A percentile compares a stretch with the other conserved stretches of the same genome.
Evolutionary conservation across 1,139 yeast species (phyloP).

Genomic region (Sugiyamaella japonica): DNA sequence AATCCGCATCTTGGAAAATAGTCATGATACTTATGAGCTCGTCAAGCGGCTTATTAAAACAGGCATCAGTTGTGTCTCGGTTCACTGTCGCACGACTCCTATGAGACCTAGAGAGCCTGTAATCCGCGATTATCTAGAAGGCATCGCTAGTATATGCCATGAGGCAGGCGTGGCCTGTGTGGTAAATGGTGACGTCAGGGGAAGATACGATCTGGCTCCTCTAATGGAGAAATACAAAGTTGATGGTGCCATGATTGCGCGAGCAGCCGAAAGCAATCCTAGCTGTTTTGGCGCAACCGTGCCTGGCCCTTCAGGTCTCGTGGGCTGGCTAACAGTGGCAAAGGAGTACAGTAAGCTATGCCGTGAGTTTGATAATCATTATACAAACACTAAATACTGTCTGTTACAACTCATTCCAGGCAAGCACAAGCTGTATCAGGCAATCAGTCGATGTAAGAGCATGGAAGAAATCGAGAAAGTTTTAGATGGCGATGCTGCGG

Average conservation of each 20-base stretch:
- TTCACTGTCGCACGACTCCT: conserved; percentile 84
- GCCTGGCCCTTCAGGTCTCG: conserved; percentile 38
- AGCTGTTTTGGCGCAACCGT: conserved; percentile 55
- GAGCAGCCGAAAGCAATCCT: conserved; percentile 84
- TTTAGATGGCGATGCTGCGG: background rate
- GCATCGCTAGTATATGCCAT: conserved; percentile 62
- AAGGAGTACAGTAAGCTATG: conserved; percentile 61
- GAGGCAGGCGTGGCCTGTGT: conserved; percentile 67
- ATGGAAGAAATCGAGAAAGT: conserved; percentile 6
- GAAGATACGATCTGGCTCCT: conserved; percentile 54
- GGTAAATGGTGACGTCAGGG: conserved; percentile 74
- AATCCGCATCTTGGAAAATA: conserved; percentile 69
- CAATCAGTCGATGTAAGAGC: conserved; percentile 57
- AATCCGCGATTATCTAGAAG: conserved; percentile 58
- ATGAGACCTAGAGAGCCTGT: conserved; percentile 91
- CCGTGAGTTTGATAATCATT: conserved; percentile 55
- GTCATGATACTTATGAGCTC: conserved; percentile 59
- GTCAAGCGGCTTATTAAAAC: conserved; percentile 68
- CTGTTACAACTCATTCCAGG: conserved; percentile 79
- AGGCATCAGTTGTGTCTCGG: conserved; percentile 80
- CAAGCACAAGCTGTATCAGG: conserved; percentile 59
- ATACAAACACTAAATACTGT: conserved; percentile 78
- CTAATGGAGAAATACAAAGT: conserved; percentile 55
- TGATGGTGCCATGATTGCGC: conserved; percentile 91
- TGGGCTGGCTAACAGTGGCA: conserved; percentile 56